A percentile compares a stretch with the other conserved stretches of the same genome.
phyloP scores from a whole-genome alignment of 495 filamentous ascomycete species.

The Melanomma pulvis-pyrius region DNA sequence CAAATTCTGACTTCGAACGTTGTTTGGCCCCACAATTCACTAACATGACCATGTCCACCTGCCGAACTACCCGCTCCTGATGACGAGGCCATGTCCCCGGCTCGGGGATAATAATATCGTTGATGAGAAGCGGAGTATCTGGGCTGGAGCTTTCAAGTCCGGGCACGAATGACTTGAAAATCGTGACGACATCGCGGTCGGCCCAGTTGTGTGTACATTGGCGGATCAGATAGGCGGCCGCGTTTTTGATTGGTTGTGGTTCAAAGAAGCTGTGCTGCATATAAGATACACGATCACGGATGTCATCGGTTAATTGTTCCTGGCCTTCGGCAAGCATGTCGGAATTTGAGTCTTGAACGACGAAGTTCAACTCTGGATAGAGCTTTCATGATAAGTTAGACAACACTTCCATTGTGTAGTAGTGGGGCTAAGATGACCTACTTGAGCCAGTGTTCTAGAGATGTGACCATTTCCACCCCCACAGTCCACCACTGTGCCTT shows the following conservation, averaged over 20 bases:
- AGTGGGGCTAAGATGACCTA: neutral
- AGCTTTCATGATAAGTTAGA: too few species aligned
- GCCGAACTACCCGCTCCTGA: slow-evolving; percentile 4
- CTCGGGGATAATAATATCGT: slow-evolving; percentile 43
- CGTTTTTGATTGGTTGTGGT: slow-evolving; percentile 37
- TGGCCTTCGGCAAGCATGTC: slow-evolving; percentile 39
- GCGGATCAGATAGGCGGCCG: slow-evolving; percentile 40
- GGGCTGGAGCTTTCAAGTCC: slow-evolving; percentile 36
- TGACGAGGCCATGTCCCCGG: neutral
- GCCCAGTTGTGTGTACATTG: slow-evolving; percentile 43
- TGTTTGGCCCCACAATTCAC: slow-evolving; percentile 42
- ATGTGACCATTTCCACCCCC: slow-evolving; percentile 35
- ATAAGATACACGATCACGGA: slow-evolving; percentile 37
- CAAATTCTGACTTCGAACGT: slow-evolving; percentile 42
- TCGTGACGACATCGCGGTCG: slow-evolving; percentile 39
- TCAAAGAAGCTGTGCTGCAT: slow-evolving; percentile 43
- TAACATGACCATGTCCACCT: slow-evolving; percentile 44
- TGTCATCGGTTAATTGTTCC: neutral
- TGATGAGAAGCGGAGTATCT: slow-evolving; percentile 43
- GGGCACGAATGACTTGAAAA: slow-evolving; percentile 39
- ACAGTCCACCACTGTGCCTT: slow-evolving; percentile 38
- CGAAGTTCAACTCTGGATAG: slow-evolving; percentile 37
- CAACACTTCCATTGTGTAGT: neutral
- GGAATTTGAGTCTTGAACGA: slow-evolving; percentile 36
- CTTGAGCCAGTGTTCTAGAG: neutral